Evolutionary conservation across 1,284 basidiomycete genomes (phyloP).

Genomic region (Moesziomyces parantarcticus): DNA sequence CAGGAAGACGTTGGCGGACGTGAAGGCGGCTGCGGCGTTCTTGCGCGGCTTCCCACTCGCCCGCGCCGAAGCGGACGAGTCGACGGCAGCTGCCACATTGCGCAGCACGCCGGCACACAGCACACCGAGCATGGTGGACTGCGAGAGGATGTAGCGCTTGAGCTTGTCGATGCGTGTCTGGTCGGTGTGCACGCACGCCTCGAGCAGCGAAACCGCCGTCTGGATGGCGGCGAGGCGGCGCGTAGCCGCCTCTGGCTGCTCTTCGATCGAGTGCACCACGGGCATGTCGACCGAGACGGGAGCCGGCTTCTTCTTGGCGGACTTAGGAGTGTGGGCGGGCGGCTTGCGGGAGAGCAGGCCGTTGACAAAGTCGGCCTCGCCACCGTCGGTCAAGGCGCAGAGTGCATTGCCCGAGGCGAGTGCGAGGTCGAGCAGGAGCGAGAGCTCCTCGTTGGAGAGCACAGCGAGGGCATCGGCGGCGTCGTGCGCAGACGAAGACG

Average conservation of each 20-base stretch:
- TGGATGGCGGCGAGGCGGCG: constrained; percentile 37
- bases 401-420: constrained; percentile 51
- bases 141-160: constrained; percentile 41
- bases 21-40: constrained; percentile 10
- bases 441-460: constrained; percentile 45
- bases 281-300: not conserved
- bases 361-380: constrained; percentile 42
- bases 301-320: constrained; percentile 34
- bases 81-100: constrained; percentile 39
- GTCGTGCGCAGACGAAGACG: constrained; percentile 7
- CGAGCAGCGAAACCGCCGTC: constrained; percentile 32
- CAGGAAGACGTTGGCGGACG: constrained; percentile 33
- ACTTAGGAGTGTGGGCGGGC: constrained; percentile 8
- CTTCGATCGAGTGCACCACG: constrained; percentile 26
- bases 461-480: constrained; percentile 17
- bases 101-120: constrained; percentile 44
- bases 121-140: constrained; percentile 51
- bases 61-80: constrained; percentile 6
- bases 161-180: constrained; percentile 33
- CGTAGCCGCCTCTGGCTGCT: constrained; percentile 30
- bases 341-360: constrained; percentile 34
- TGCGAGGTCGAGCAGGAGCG: constrained; percentile 38
- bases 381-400: constrained; percentile 52
- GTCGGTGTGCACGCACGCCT: constrained; percentile 41
- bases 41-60: constrained; percentile 17